Evolutionary conservation across 352 stramenopile species (phyloP).

Genomic region (Pythium aquatile): DNA sequence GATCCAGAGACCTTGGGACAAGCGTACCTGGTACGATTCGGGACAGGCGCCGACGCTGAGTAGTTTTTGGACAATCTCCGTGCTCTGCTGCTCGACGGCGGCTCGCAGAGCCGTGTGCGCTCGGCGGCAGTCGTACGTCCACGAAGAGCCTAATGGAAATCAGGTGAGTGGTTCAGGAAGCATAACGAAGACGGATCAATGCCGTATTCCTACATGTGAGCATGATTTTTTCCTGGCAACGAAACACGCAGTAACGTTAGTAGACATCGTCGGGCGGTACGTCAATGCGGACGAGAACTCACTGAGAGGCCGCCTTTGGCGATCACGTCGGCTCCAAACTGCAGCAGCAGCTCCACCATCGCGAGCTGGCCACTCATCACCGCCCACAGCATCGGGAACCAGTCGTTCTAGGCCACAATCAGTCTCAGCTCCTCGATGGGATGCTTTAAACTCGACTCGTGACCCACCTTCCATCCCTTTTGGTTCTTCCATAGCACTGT

Average conservation of each 20-base stretch:
- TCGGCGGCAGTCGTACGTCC: neutral
- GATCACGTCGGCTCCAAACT: neutral
- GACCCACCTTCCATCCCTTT: neutral
- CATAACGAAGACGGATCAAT: no score
- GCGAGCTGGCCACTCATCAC: neutral
- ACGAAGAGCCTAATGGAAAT: neutral
- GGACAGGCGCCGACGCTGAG: neutral
- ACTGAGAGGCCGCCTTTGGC: neutral
- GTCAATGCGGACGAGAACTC: no score
- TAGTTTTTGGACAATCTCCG: neutral
- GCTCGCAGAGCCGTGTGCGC: neutral
- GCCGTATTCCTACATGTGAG: neutral
- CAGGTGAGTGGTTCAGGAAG: neutral
- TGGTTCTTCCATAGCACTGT: neutral
- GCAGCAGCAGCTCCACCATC: neutral
- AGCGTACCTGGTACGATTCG: neutral
- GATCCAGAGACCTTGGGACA: no score
- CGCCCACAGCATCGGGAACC: neutral
- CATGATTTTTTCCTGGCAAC: neutral
- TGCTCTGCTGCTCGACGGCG: neutral
- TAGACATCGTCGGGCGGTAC: no score
- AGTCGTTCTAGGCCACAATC: neutral
- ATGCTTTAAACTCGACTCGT: no score
- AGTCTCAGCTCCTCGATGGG: neutral
- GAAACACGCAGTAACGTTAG: neutral